Percentiles rank a stretch among this genome's conserved stretches.
Conservation (phyloP, 1,139 yeast species). For the Nakaseomyces bracarensis region DNA sequence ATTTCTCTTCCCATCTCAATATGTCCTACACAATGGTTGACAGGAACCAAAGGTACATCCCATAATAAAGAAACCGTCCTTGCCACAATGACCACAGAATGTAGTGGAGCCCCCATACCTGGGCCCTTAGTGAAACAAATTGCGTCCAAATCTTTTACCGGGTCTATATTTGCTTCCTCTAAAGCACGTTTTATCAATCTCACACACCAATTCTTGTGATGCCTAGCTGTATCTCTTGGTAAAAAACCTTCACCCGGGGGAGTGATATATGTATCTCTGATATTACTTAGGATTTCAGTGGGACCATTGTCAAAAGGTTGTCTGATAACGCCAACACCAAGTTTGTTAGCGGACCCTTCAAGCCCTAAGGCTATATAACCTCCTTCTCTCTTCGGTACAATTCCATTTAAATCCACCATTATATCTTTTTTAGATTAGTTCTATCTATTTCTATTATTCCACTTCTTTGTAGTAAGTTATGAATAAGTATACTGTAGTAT, state of each 20-base stretch:
- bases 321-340: conserved; percentile 85
- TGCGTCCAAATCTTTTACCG: conserved; percentile 59
- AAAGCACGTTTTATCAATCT: conserved; percentile 63
- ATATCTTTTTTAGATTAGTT: background rate
- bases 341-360: conserved; percentile 94
- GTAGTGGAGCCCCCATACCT: conserved; percentile 98
- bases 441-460: too few relatives aligned
- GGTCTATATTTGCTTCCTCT: conserved; percentile 47
- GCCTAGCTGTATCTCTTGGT: conserved; percentile 94
- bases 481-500: too few relatives aligned
- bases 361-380: conserved; percentile 74
- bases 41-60: conserved; percentile 83
- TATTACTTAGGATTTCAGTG: conserved; percentile 73
- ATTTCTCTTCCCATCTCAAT: conserved; percentile 98
- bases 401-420: conserved; percentile 3
- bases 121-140: conserved; percentile 97
- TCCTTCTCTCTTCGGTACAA: conserved; percentile 35
- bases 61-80: conserved; percentile 75
- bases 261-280: conserved; percentile 87
- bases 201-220: conserved; percentile 93
- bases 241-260: conserved; percentile 98
- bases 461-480: too few relatives aligned
- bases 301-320: conserved; percentile 38
- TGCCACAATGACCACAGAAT: conserved; percentile 88
- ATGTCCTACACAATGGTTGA: conserved; percentile 95